Percentiles rank a stretch among this genome's conserved stretches.
phyloP scores from a whole-genome alignment of 1,284 basidiomycete genomes.

The Cryptococcus sp. region DNA sequence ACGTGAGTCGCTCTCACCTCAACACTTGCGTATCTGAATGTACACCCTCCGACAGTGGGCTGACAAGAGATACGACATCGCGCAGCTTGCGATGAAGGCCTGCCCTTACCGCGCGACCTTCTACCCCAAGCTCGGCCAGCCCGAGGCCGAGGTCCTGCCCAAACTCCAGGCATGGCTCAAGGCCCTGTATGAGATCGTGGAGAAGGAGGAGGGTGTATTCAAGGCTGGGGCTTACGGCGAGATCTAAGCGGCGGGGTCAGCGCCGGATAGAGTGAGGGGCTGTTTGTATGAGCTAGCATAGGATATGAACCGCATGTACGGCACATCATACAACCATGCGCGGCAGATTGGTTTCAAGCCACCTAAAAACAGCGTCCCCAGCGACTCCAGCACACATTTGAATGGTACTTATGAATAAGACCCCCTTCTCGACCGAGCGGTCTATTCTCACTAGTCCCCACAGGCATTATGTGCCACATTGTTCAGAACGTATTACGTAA shows the following conservation, averaged over 20 bases:
- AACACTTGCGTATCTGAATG: not conserved
- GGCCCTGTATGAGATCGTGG: slow-evolving; percentile 68
- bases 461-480: not conserved
- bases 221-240: slow-evolving; percentile 63
- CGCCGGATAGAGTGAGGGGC: not conserved
- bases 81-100: slow-evolving; percentile 89
- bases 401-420: no score
- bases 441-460: no score
- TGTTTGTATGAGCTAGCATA: not conserved
- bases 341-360: no score
- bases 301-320: not conserved
- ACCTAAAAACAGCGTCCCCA: no score
- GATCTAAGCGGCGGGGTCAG: slow-evolving; percentile 37
- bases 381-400: no score
- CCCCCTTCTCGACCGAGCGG: no score
- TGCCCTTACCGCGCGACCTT: slow-evolving; percentile 90
- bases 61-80: not conserved
- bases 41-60: no score
- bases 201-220: slow-evolving; percentile 69
- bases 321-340: no score
- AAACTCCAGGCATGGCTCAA: slow-evolving; percentile 75
- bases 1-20: slow-evolving; percentile 56
- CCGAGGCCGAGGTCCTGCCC: slow-evolving; percentile 64
- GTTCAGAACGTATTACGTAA: no score
- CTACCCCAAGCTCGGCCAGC: slow-evolving; percentile 78